Base-by-base conservation (phyloP, 2,329 filamentous ascomycete species). In the Meredithiella fracta region DNA sequence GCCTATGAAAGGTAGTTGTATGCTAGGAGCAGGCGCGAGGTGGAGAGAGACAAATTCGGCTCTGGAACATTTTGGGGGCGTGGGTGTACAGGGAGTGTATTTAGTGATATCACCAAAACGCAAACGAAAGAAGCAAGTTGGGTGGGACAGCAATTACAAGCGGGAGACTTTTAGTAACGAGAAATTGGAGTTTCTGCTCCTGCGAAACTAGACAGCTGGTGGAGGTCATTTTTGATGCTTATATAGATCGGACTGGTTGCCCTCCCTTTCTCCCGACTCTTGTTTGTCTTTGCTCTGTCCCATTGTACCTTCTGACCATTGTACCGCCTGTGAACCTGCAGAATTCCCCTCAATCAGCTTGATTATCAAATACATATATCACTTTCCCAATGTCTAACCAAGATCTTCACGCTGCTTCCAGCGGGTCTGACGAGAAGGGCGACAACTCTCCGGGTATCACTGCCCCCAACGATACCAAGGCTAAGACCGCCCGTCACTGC, bases 401-500 rank as follows among this genome's bases (percentile, higher is more conserved):
- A 8, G 44, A 49, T 3, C 1, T 26, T 22, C 44, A 22, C 8
- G 11, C 29, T 15, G 38, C 17, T 15, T 49, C 44, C n/a, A 26
- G 15, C 23, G 44, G 17, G 9, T 49, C 44, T n/a, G 44, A 8
- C 44, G 44, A 49, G 22, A 49, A 49, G 44, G 44, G 15, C 23
- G 20, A 23, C 8, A 14, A 9, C 22, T 14, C 44, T 15, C 44
- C 11, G 20, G 20, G 9, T 8, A 11, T 8, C 22, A 11, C 23
- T 22, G 59, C 63, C 51, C 61, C 61, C 47, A 63, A 62, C 17
- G 53, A 63, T 54, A 71, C 70, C 64, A 69, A 66, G 60, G 66
- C 69, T 58, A 65, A 65, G 29, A 68, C 69, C 60, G 67, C 67
- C 56, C 67, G 70, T 50, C 76, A 79, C 64, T 74, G 73, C 64